phyloP scores from a whole-genome alignment of 495 filamentous ascomycete species.

The Penicillium chermesinum region DNA sequence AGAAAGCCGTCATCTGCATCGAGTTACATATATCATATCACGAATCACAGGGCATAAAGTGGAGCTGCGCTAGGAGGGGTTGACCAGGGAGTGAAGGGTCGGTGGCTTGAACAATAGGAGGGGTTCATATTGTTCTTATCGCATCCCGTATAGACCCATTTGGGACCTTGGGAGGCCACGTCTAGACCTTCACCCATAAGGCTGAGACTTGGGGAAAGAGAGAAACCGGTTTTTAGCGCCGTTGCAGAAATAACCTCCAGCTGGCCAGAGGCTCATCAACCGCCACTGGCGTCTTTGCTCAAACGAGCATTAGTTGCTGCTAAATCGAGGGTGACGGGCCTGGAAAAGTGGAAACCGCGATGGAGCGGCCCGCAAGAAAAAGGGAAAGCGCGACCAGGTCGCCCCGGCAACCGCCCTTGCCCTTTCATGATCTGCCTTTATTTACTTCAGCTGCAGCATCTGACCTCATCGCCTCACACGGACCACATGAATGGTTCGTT shows the following conservation, averaged over 20 bases:
- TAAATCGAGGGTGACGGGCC: too few relatives aligned
- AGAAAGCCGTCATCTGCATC: neutral
- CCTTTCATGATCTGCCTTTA: neutral
- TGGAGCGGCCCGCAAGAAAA: neutral
- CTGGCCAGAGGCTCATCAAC: neutral
- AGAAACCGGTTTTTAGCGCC: neutral
- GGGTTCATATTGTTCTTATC: neutral
- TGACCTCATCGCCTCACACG: neutral
- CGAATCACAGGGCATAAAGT: neutral
- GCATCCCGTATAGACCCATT: too few relatives aligned
- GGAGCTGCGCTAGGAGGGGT: neutral
- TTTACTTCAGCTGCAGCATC: neutral
- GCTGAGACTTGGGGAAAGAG: neutral
- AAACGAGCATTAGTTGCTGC: too few relatives aligned
- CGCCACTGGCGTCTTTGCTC: too few relatives aligned
- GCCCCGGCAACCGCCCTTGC: neutral
- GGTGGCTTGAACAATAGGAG: neutral
- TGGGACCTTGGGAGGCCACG: too few relatives aligned
- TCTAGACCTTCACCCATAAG: neutral
- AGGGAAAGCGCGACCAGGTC: neutral
- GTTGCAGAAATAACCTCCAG: neutral
- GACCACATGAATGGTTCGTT: neutral
- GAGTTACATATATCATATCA: neutral
- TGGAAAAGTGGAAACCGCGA: too few relatives aligned
- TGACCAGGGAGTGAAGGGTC: neutral